Conservation (phyloP, 2,329 filamentous ascomycete genomes). For the Myriosclerotinia curreyana region DNA sequence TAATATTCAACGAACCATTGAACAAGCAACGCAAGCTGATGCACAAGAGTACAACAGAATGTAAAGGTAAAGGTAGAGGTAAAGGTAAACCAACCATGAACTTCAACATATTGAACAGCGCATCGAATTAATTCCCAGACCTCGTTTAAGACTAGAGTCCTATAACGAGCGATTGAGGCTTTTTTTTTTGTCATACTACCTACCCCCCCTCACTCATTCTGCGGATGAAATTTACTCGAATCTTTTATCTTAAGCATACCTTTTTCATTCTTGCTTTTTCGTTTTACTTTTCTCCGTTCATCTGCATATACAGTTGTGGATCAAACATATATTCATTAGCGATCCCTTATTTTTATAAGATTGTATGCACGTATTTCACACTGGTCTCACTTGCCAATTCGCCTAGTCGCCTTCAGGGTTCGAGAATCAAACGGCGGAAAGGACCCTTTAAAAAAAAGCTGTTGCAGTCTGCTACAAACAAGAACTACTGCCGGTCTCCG, state of each 20-base stretch:
- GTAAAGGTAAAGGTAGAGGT: no score
- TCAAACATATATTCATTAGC: constrained; percentile 13
- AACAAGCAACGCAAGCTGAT: constrained; percentile 16
- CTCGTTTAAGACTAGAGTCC: constrained; percentile 10
- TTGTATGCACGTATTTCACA: not conserved
- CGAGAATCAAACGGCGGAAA: constrained; percentile 15
- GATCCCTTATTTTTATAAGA: not conserved
- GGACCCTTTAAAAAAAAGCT: not conserved
- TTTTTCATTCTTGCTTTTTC: constrained; percentile 5
- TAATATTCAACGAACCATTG: constrained; percentile 15
- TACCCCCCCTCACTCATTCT: not conserved
- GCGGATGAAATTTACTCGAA: not conserved
- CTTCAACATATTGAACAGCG: constrained; percentile 9
- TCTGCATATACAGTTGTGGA: not conserved
- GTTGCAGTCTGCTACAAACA: not conserved
- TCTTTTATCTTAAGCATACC: constrained; percentile 15
- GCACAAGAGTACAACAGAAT: constrained; percentile 15
- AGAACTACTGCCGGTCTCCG: constrained; percentile 7
- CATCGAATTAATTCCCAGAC: constrained; percentile 1
- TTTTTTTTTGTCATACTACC: constrained; percentile 11
- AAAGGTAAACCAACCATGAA: constrained; percentile 2
- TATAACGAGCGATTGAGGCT: constrained; percentile 2
- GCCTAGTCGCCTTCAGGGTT: constrained; percentile 5
- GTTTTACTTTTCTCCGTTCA: not conserved
- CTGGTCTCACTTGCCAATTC: not conserved